phyloP scores from a whole-genome alignment of 331 rosid genomes.

The Acacia concinna region DNA sequence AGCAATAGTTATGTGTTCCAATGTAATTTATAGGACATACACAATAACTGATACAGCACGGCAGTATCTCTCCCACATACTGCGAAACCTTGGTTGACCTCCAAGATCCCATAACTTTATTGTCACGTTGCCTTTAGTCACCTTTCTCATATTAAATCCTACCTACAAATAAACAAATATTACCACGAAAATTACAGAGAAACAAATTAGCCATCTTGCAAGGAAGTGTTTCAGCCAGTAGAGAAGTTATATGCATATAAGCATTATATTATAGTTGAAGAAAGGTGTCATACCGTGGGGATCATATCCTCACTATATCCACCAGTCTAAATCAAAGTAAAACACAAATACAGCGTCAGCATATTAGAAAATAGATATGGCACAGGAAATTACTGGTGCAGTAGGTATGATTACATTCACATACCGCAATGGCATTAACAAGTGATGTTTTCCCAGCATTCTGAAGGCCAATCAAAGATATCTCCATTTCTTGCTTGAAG shows the following conservation, averaged over 20 bases:
- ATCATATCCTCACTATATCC: constrained; percentile 70
- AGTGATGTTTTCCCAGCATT: constrained; percentile 69
- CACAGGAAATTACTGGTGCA: background rate
- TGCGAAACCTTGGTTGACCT: constrained; percentile 55
- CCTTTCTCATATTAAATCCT: constrained; percentile 55
- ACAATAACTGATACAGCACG: constrained; percentile 50
- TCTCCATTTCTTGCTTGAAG: constrained; percentile 74
- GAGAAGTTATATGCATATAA: background rate
- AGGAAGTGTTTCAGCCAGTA: background rate
- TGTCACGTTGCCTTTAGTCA: constrained; percentile 51
- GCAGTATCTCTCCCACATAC: constrained; percentile 63
- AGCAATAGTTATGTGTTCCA: constrained; percentile 13
- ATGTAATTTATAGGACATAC: constrained; percentile 30
- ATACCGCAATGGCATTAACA: constrained; percentile 65
- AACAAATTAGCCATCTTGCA: constrained; percentile 8
- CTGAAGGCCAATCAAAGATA: constrained; percentile 67
- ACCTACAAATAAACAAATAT: constrained; percentile 36
- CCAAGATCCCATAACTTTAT: constrained; percentile 56
- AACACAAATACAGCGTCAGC: constrained; percentile 32
- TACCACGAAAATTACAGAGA: constrained; percentile 17
- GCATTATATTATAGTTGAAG: constrained; percentile 1
- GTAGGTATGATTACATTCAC: constrained; percentile 27
- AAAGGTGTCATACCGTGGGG: constrained; percentile 49
- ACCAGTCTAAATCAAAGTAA: constrained; percentile 45
- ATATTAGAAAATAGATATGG: background rate